phyloP scores from a whole-genome alignment of 106 monocot genomes.

The Xerophyta viscosa region DNA sequence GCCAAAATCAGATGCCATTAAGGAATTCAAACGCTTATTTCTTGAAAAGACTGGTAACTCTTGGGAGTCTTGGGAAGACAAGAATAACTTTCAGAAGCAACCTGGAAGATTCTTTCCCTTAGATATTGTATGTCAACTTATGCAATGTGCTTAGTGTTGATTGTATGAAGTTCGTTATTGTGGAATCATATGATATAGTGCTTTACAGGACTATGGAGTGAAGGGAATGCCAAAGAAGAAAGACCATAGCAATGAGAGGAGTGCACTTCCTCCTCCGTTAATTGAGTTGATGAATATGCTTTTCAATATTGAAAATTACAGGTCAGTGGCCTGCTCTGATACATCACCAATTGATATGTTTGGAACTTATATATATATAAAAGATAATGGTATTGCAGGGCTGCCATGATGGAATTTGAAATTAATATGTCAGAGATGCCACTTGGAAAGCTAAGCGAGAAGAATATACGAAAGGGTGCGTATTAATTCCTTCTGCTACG shows the following conservation, averaged over 20 bases:
- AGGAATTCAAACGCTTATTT: slow-evolving; percentile 85
- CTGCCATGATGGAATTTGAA: slow-evolving; percentile 97
- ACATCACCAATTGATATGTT: too few relatives aligned
- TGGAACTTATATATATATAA: too few relatives aligned
- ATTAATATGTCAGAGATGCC: slow-evolving; percentile 98
- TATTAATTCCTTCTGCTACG: neutral
- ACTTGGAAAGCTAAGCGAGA: slow-evolving; percentile 94
- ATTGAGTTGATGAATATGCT: slow-evolving; percentile 84
- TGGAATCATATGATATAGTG: neutral
- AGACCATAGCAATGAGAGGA: slow-evolving; percentile 29
- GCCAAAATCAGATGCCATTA: slow-evolving; percentile 65
- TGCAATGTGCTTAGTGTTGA: neutral
- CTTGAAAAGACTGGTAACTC: slow-evolving; percentile 94
- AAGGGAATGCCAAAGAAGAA: slow-evolving; percentile 60
- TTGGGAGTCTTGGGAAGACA: slow-evolving; percentile 93
- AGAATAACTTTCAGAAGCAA: slow-evolving; percentile 66
- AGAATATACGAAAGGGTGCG: slow-evolving; percentile 88
- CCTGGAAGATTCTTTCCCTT: slow-evolving; percentile 87
- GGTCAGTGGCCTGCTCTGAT: too few relatives aligned
- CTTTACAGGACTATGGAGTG: slow-evolving; percentile 87
- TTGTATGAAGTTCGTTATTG: neutral
- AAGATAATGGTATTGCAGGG: slow-evolving; percentile 21
- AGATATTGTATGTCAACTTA: slow-evolving; percentile 60
- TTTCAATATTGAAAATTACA: slow-evolving; percentile 97
- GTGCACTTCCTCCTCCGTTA: slow-evolving; percentile 55